A percentile compares a stretch with the other conserved stretches of the same genome.
Evolutionary conservation across 1,139 yeast genomes (phyloP).

Genomic region (Magnusiomyces clavatus): DNA sequence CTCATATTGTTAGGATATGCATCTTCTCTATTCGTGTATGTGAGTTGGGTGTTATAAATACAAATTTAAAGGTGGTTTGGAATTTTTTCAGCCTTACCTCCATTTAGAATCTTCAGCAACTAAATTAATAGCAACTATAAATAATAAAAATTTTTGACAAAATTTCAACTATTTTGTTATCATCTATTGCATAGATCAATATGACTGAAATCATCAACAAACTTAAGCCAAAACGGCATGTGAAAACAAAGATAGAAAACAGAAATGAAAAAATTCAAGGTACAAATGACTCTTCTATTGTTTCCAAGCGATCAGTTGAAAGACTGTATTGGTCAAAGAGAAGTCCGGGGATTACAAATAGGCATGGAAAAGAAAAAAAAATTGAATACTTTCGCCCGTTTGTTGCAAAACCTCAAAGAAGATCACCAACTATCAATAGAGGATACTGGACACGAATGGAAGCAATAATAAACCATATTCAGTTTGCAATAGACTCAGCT

Average conservation of each 20-base stretch:
- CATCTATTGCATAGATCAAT: too few species aligned
- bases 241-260: conserved; percentile 1
- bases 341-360: conserved; percentile 32
- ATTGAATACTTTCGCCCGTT: conserved; percentile 56
- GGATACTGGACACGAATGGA: conserved; percentile 83
- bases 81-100: too few species aligned
- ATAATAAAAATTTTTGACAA: too few species aligned
- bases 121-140: too few species aligned
- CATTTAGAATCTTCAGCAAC: too few species aligned
- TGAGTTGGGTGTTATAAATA: too few species aligned
- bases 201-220: too few species aligned
- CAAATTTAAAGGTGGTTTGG: too few species aligned
- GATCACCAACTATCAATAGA: conserved; percentile 75
- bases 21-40: too few species aligned
- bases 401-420: conserved; percentile 58
- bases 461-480: conserved; percentile 49
- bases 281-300: conserved; percentile 77
- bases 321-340: conserved; percentile 44
- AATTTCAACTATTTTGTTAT: too few species aligned
- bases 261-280: conserved; percentile 52
- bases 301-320: conserved; percentile 76
- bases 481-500: conserved; percentile 25
- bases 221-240: not conserved
- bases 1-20: too few species aligned
- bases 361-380: conserved; percentile 11